Evolutionary conservation across 1,139 yeast species (phyloP).

Genomic region (Protomyces inouyei): DNA sequence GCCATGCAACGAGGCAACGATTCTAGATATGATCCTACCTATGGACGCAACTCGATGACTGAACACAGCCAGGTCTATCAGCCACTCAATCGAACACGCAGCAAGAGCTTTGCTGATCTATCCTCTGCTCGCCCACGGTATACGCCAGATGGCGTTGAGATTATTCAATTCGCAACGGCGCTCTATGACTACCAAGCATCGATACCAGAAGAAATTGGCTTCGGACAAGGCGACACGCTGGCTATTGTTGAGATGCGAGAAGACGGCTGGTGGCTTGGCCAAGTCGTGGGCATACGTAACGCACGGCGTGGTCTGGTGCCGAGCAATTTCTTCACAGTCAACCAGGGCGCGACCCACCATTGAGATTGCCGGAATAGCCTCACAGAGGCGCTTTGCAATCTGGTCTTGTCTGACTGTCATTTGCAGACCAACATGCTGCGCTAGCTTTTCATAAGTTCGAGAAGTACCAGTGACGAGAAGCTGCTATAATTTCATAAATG

Average conservation of each 20-base stretch:
- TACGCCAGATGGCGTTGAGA: constrained; percentile 29
- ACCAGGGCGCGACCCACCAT: background rate
- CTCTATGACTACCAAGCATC: constrained; percentile 68
- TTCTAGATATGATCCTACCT: background rate
- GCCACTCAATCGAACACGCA: constrained; percentile 11
- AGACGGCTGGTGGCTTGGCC: constrained; percentile 89
- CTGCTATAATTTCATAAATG: no score
- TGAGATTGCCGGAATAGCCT: background rate
- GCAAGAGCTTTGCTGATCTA: constrained; percentile 17
- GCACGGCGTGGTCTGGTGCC: constrained; percentile 70
- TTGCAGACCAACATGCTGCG: no score
- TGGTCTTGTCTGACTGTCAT: background rate
- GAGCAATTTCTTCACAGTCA: constrained; percentile 49
- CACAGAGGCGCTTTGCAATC: background rate
- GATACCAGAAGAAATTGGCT: constrained; percentile 71
- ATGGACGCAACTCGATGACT: background rate
- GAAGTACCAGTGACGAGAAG: no score
- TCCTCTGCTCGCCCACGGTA: background rate
- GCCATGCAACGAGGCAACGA: background rate
- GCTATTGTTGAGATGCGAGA: constrained; percentile 69
- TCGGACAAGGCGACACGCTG: constrained; percentile 70
- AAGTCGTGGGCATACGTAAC: constrained; percentile 53
- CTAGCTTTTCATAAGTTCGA: no score
- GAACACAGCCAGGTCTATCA: background rate
- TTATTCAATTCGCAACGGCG: constrained; percentile 45